These are phyloP conservation scores for Trichophyton schoenleinii DNA, from an alignment of 2,329 filamentous ascomycete species.

Conservation along the genomic window DNA sequence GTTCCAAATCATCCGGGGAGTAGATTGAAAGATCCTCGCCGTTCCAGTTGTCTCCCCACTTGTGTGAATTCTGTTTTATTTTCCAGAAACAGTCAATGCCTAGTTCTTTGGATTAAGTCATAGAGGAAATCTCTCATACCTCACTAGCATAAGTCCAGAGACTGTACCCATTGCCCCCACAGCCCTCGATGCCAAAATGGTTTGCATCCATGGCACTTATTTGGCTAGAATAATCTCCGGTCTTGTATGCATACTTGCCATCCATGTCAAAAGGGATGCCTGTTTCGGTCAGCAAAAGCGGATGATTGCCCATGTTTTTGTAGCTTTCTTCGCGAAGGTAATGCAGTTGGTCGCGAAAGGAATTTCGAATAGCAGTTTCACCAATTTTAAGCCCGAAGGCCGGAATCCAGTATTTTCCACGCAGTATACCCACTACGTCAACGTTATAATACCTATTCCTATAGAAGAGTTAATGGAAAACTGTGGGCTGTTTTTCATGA, in stretches of 20 bases:
- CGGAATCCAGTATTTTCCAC: constrained; percentile 76
- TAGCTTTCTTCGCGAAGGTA: constrained; percentile 73
- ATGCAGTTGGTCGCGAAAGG: constrained; percentile 73
- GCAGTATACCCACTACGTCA: constrained; percentile 81
- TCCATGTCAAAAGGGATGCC: constrained; percentile 99
- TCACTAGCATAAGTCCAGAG: constrained; percentile 74
- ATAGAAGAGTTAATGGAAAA: not conserved
- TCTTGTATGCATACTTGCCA: constrained; percentile 86
- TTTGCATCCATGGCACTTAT: constrained; percentile 90
- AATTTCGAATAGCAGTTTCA: constrained; percentile 87
- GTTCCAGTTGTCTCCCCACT: constrained; percentile 91
- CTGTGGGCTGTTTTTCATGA: not conserved
- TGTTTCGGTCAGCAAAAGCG: constrained; percentile 84
- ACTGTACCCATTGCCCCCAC: constrained; percentile 70
- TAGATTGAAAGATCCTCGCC: constrained; percentile 90
- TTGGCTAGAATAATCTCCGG: constrained; percentile 88
- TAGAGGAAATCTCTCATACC: constrained; percentile 34
- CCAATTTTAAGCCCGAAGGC: constrained; percentile 88
- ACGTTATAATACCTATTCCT: constrained; percentile 91
- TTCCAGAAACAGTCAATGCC: constrained; percentile 13
- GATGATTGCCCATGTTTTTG: constrained; percentile 79
- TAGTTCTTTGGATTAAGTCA: not conserved
- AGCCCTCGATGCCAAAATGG: constrained; percentile 80
- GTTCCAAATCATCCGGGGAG: constrained; percentile 64
- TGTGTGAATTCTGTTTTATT: constrained; percentile 58